Conservation (phyloP, 768 basidiomycete genomes). For the Mycena albidolilacea region DNA sequence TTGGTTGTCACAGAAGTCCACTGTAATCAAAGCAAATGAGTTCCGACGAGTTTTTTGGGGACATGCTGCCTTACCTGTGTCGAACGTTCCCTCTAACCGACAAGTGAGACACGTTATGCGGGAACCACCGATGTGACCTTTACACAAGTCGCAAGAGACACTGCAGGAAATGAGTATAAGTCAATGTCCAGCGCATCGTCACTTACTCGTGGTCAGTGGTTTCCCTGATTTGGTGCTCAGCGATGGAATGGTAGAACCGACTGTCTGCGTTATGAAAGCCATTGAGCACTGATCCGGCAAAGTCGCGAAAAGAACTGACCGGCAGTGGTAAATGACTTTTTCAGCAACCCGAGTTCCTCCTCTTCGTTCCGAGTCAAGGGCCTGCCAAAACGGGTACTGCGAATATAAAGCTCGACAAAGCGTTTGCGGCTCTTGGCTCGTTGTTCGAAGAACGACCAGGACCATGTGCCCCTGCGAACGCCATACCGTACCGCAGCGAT, state of each 20-base stretch:
- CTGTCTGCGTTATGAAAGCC: conserved; percentile 5
- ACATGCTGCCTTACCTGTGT: conserved; percentile 28
- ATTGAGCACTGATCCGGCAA: background rate
- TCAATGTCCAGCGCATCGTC: background rate
- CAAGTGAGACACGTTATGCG: conserved; percentile 52
- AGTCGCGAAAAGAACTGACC: conserved; percentile 37
- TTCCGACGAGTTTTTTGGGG: background rate
- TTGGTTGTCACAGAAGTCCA: conserved; percentile 48
- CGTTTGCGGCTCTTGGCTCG: conserved; percentile 43
- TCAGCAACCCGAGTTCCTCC: conserved; percentile 35
- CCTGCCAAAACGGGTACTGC: conserved; percentile 41
- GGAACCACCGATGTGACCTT: conserved; percentile 43
- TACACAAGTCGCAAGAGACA: conserved; percentile 39
- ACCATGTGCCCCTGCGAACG: conserved; percentile 44
- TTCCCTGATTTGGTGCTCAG: conserved; percentile 39
- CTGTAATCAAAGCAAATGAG: conserved; percentile 2
- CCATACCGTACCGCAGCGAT: conserved; percentile 43
- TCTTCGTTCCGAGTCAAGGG: conserved; percentile 39
- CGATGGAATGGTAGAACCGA: conserved; percentile 41
- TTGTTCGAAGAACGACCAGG: conserved; percentile 50
- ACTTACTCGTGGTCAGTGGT: conserved; percentile 46
- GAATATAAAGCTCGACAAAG: conserved; percentile 45
- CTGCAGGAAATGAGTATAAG: conserved; percentile 18
- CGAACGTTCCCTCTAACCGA: conserved; percentile 36
- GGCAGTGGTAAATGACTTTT: conserved; percentile 40